phyloP scores from a whole-genome alignment of 805 yeast species.

The Scheffersomyces lignosus region DNA sequence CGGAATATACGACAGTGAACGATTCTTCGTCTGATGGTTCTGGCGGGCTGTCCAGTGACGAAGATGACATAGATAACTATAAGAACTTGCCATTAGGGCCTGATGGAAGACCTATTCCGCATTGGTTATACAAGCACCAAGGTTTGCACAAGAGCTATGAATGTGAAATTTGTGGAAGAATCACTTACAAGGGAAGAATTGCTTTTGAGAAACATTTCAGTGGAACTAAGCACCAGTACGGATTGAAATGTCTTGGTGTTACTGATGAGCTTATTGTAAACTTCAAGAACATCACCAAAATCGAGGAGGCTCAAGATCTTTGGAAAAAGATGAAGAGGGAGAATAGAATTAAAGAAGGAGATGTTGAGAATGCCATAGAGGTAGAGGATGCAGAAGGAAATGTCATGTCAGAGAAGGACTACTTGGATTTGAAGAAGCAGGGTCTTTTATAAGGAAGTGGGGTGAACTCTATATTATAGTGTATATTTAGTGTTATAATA shows the following conservation, averaged over 20 bases:
- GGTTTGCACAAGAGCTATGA: conserved; percentile 71
- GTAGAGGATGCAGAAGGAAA: conserved; percentile 94
- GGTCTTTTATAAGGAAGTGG: conserved; percentile 62
- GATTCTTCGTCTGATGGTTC: conserved; percentile 14
- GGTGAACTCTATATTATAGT: too few species aligned
- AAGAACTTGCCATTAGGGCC: conserved; percentile 74
- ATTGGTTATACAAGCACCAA: conserved; percentile 87
- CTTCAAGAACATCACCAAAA: conserved; percentile 64
- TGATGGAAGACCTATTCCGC: conserved; percentile 91
- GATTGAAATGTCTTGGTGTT: conserved; percentile 74
- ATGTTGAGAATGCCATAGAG: conserved; percentile 61
- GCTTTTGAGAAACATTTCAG: conserved; percentile 74
- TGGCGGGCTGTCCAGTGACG: conserved; percentile 26
- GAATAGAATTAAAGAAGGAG: conserved; percentile 35
- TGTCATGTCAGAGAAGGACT: conserved; percentile 82
- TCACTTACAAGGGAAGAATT: conserved; percentile 68
- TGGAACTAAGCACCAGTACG: conserved; percentile 69
- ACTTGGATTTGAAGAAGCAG: conserved; percentile 82
- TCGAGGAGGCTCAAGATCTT: conserved; percentile 66
- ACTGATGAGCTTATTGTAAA: conserved; percentile 40
- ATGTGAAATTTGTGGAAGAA: conserved; percentile 88
- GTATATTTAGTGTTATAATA: too few species aligned
- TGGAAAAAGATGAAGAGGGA: conserved; percentile 48
- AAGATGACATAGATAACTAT: conserved; percentile 37
- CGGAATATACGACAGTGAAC: conserved; percentile 40